Percentiles rank a stretch among this genome's conserved stretches.
These are phyloP conservation scores for Candida rishiriensis DNA, from an alignment of 805 yeast species.

Conservation along the genomic window DNA sequence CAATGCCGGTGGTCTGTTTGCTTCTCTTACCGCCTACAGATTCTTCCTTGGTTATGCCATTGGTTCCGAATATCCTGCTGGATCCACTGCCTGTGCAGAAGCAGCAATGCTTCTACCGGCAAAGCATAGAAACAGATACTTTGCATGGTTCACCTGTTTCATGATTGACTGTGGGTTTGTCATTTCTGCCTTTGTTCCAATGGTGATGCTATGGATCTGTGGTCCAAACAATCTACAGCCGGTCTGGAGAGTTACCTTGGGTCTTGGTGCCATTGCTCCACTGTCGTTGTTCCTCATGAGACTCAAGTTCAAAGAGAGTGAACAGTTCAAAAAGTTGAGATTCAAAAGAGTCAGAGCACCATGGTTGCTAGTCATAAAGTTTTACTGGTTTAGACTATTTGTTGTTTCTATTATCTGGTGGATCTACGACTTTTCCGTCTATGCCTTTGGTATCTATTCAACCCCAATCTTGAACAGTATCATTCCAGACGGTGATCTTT, in stretches of 20 bases:
- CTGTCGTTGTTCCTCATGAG: slow-evolving; percentile 72
- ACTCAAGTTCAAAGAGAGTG: slow-evolving; percentile 68
- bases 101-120: slow-evolving; percentile 75
- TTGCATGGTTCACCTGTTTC: slow-evolving; percentile 81
- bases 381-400: slow-evolving; percentile 75
- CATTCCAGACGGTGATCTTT: slow-evolving; percentile 57
- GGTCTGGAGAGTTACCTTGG: slow-evolving; percentile 90
- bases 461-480: slow-evolving; percentile 58
- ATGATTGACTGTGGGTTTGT: slow-evolving; percentile 90
- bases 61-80: slow-evolving; percentile 94
- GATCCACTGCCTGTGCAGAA: slow-evolving; percentile 91
- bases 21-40: slow-evolving; percentile 82
- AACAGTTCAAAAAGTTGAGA: slow-evolving; percentile 63
- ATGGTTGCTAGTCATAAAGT: slow-evolving; percentile 62
- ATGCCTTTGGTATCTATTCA: slow-evolving; percentile 84
- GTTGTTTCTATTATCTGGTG: slow-evolving; percentile 83
- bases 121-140: slow-evolving; percentile 86
- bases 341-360: slow-evolving; percentile 66
- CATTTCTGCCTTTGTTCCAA: slow-evolving; percentile 75
- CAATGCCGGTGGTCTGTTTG: slow-evolving; percentile 69
- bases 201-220: slow-evolving; percentile 82
- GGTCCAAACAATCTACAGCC: slow-evolving; percentile 63
- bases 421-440: slow-evolving; percentile 81
- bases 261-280: slow-evolving; percentile 89
- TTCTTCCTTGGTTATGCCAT: slow-evolving; percentile 87